Conservation (phyloP, 2,329 filamentous ascomycete genomes). For the Diplodia sapinea region DNA sequence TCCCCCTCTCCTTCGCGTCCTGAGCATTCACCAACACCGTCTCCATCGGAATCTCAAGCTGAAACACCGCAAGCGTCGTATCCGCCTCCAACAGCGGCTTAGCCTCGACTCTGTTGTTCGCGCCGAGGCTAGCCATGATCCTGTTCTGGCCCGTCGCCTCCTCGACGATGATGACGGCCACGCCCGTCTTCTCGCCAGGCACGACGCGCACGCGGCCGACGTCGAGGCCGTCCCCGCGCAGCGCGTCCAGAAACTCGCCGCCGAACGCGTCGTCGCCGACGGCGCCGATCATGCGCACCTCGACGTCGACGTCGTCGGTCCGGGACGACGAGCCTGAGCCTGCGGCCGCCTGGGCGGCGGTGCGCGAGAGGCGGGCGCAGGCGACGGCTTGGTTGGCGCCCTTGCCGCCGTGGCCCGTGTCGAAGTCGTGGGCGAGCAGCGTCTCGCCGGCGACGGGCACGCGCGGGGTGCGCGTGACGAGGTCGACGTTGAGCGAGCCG, state of each 20-base stretch:
- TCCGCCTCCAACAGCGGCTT: constrained; percentile 49
- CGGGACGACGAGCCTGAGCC: too few species aligned
- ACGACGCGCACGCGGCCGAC: constrained; percentile 48
- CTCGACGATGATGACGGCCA: constrained; percentile 58
- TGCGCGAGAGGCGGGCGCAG: constrained; percentile 78
- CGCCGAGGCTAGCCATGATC: constrained; percentile 56
- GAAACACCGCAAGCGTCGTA: constrained; percentile 52
- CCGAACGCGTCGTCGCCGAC: constrained; percentile 56
- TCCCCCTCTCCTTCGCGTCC: constrained; percentile 21
- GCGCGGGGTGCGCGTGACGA: constrained; percentile 85
- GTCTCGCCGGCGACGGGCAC: constrained; percentile 87
- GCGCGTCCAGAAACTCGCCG: constrained; percentile 47
- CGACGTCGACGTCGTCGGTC: constrained; percentile 40
- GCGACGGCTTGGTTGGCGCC: constrained; percentile 95
- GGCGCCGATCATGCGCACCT: constrained; percentile 57
- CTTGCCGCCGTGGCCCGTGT: constrained; percentile 86
- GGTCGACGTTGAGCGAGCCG: constrained; percentile 92
- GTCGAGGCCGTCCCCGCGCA: constrained; percentile 54
- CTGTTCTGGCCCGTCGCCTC: constrained; percentile 55
- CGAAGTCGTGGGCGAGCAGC: constrained; percentile 77
- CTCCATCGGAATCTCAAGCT: constrained; percentile 54
- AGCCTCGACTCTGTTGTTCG: constrained; percentile 51
- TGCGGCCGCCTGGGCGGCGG: constrained; percentile 40
- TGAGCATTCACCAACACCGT: constrained; percentile 39
- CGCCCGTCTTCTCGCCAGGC: constrained; percentile 53